phyloP scores from a whole-genome alignment of 2,329 filamentous ascomycete genomes.

The Clonostachys solani region DNA sequence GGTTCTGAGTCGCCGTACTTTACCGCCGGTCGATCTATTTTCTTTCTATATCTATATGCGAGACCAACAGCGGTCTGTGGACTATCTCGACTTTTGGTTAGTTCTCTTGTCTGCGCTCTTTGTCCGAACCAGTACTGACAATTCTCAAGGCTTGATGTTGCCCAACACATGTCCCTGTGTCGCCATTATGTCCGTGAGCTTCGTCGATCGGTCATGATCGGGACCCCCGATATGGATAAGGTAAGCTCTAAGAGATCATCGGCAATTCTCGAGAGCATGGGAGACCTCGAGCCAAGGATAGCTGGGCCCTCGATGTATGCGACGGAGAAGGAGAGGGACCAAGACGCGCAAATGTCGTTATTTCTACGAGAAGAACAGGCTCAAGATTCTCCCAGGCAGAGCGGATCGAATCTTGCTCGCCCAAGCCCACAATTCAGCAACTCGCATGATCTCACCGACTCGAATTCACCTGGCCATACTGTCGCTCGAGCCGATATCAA shows the following conservation, averaged over 20 bases:
- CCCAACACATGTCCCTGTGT: conserved; percentile 96
- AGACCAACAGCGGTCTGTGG: conserved; percentile 94
- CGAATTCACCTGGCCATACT: conserved; percentile 76
- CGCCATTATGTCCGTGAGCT: conserved; percentile 96
- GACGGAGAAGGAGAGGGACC: conserved; percentile 68
- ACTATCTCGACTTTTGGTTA: conserved; percentile 98
- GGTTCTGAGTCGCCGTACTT: conserved; percentile 88
- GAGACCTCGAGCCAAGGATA: conserved; percentile 58
- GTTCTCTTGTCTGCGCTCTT: conserved; percentile 15
- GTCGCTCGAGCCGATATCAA: conserved; percentile 88
- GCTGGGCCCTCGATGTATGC: conserved; percentile 59
- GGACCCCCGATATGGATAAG: conserved; percentile 87
- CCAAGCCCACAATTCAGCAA: conserved; percentile 56
- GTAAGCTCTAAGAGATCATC: conserved; percentile 80
- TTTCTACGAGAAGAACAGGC: conserved; percentile 69
- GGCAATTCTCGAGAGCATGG: conserved; percentile 67
- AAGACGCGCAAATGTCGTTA: conserved; percentile 87
- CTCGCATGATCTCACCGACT: conserved; percentile 62
- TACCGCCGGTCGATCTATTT: conserved; percentile 93
- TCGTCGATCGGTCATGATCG: conserved; percentile 85
- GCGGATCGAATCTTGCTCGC: conserved; percentile 37
- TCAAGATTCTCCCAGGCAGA: conserved; percentile 48
- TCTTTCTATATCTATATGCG: conserved; percentile 99
- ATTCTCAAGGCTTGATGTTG: conserved; percentile 83
- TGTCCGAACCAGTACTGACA: conserved; percentile 4